Percentiles rank a stretch among this genome's conserved stretches.
phyloP scores from a whole-genome alignment of 495 filamentous ascomycete genomes.

The Trichoderma asperelloides region DNA sequence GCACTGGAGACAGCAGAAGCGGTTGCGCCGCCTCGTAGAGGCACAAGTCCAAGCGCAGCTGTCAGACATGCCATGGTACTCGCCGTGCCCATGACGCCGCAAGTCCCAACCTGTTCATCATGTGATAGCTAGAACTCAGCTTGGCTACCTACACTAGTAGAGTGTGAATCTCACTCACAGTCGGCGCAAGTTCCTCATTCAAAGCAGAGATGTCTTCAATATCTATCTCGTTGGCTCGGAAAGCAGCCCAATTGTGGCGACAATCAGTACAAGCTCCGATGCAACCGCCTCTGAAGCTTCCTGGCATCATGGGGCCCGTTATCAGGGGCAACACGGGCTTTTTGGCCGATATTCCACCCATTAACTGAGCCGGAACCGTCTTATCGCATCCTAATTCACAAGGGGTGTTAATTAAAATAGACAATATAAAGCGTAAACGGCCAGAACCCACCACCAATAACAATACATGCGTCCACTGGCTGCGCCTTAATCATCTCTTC shows the following conservation, averaged over 20 bases:
- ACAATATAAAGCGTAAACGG: not conserved
- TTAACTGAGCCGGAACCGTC: slow-evolving; percentile 57
- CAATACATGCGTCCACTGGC: slow-evolving; percentile 53
- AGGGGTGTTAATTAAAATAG: not conserved
- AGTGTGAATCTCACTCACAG: slow-evolving; percentile 35
- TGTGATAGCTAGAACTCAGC: too few relatives aligned
- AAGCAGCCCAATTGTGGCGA: slow-evolving; percentile 58
- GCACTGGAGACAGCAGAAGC: slow-evolving; percentile 58
- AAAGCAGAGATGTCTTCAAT: slow-evolving; percentile 56
- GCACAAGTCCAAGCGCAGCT: slow-evolving; percentile 56
- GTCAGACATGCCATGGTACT: slow-evolving; percentile 62
- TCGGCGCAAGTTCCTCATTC: slow-evolving; percentile 61
- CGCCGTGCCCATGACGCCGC: slow-evolving; percentile 63
- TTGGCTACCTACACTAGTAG: not conserved
- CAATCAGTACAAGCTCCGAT: slow-evolving; percentile 63
- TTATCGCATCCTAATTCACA: slow-evolving; percentile 50
- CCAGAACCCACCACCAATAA: slow-evolving; percentile 48
- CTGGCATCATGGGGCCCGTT: slow-evolving; percentile 61
- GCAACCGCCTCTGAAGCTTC: slow-evolving; percentile 46
- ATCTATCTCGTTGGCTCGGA: slow-evolving; percentile 49
- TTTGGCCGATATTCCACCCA: slow-evolving; percentile 63
- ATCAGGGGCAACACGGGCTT: slow-evolving; percentile 55
- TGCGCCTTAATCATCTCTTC: slow-evolving; percentile 63
- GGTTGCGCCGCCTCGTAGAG: slow-evolving; percentile 45
- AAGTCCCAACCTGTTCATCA: slow-evolving; percentile 46